Conservation (phyloP, 176 grass and related monocot species). For the Aegilops longissima region DNA sequence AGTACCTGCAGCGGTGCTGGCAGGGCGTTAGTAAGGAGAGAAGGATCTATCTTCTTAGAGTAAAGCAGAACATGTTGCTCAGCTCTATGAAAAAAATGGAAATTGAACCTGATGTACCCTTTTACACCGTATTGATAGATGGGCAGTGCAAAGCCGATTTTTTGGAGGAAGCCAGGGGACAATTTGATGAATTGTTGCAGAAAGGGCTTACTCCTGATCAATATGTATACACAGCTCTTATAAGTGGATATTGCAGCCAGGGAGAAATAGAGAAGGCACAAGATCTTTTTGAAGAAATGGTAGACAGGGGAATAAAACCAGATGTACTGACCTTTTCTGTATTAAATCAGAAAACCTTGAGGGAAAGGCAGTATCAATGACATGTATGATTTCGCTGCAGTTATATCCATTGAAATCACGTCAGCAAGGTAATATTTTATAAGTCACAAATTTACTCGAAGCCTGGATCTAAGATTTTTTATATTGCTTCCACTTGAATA, state of each 20-base stretch:
- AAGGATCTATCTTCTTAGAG: constrained; percentile 40
- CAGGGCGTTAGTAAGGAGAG: constrained; percentile 41
- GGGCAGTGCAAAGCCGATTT: constrained; percentile 61
- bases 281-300: constrained; percentile 68
- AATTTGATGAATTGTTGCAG: constrained; percentile 67
- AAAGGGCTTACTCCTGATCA: constrained; percentile 63
- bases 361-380: not conserved
- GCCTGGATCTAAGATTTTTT: not conserved
- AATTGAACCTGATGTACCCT: constrained; percentile 61
- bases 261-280: constrained; percentile 62
- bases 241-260: constrained; percentile 71
- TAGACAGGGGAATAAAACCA: constrained; percentile 49
- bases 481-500: not conserved
- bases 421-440: constrained; percentile 9
- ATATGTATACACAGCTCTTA: constrained; percentile 59
- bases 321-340: constrained; percentile 52
- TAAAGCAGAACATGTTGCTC: constrained; percentile 29
- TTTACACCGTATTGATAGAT: constrained; percentile 89
- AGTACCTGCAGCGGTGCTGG: constrained; percentile 25
- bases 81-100: constrained; percentile 43
- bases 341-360: constrained; percentile 11
- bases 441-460: constrained; percentile 7
- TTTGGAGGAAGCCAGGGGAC: constrained; percentile 51
- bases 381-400: not conserved
- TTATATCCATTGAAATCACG: not conserved